Conservation (phyloP, 1,139 yeast species). For the Yamadazyma atmosphaerica region DNA sequence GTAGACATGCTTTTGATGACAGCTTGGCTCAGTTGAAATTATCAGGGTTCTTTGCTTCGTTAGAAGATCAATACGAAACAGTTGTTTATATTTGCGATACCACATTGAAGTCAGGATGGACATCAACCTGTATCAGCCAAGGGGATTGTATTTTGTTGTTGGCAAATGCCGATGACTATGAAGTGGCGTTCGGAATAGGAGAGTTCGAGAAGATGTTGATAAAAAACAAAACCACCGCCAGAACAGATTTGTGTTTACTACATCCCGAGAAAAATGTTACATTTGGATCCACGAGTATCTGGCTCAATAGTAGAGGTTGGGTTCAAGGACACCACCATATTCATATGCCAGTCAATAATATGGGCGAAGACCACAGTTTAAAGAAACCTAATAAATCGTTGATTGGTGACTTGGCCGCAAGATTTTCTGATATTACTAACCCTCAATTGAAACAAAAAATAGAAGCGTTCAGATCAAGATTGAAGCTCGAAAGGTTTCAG, state of each 20-base stretch:
- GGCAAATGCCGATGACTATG: slow-evolving; percentile 67
- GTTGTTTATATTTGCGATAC: slow-evolving; percentile 90
- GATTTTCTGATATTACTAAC: slow-evolving; percentile 33
- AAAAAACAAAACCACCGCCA: slow-evolving; percentile 78
- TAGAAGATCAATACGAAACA: slow-evolving; percentile 86
- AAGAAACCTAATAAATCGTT: slow-evolving; percentile 21
- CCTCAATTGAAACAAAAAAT: slow-evolving; percentile 34
- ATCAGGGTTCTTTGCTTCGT: slow-evolving; percentile 84
- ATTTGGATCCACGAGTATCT: slow-evolving; percentile 80
- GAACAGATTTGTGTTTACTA: slow-evolving; percentile 81
- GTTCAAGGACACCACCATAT: slow-evolving; percentile 92
- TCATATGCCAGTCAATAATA: slow-evolving; percentile 48
- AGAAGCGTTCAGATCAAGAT: slow-evolving; percentile 34
- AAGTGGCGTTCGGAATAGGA: slow-evolving; percentile 69
- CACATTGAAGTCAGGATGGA: slow-evolving; percentile 82
- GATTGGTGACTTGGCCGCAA: slow-evolving; percentile 40
- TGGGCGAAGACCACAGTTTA: slow-evolving; percentile 15
- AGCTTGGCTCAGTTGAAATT: slow-evolving; percentile 75
- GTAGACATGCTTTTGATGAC: slow-evolving; percentile 91
- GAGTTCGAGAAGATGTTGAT: slow-evolving; percentile 80
- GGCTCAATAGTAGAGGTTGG: slow-evolving; percentile 89
- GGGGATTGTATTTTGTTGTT: slow-evolving; percentile 83
- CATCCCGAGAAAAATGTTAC: slow-evolving; percentile 82
- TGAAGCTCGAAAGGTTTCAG: slow-evolving; percentile 17
- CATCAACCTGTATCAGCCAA: slow-evolving; percentile 87